These are phyloP conservation scores for Penicillium bovifimosum DNA, from an alignment of 495 filamentous ascomycete species.

Conservation along the genomic window DNA sequence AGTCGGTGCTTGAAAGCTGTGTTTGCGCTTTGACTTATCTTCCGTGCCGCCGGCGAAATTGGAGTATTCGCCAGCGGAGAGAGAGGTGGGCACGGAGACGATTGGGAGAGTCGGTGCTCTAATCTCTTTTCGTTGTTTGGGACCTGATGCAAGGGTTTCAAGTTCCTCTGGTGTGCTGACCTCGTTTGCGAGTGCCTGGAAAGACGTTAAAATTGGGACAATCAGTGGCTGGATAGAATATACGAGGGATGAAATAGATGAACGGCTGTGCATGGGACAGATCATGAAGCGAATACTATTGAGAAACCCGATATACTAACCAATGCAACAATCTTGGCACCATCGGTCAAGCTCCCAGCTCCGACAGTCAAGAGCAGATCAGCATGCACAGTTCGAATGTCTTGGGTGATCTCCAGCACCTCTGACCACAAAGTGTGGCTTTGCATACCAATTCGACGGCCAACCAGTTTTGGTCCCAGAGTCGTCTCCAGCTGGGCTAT, in stretches of 20 bases:
- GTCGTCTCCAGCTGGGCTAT: conserved; percentile 41
- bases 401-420: conserved; percentile 48
- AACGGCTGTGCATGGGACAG: no score
- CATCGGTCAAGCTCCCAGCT: conserved; percentile 57
- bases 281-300: no score
- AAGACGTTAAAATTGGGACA: not conserved
- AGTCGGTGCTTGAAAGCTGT: conserved; percentile 42
- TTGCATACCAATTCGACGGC: conserved; percentile 51
- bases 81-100: conserved; percentile 56
- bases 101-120: conserved; percentile 44
- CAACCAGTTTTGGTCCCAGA: conserved; percentile 42
- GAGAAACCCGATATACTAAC: conserved; percentile 26
- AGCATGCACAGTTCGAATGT: conserved; percentile 40
- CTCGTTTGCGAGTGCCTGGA: conserved; percentile 45
- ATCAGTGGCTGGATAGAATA: not conserved
- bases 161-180: conserved; percentile 40
- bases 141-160: conserved; percentile 33
- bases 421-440: conserved; percentile 58
- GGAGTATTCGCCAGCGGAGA: conserved; percentile 61
- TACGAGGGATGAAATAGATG: not conserved
- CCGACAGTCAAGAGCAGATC: conserved; percentile 59
- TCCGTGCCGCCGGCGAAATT: conserved; percentile 53
- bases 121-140: conserved; percentile 31
- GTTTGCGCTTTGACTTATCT: conserved; percentile 47
- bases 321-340: conserved; percentile 52